Percentiles rank a stretch among this genome's conserved stretches.
These are phyloP conservation scores for Huntiella abstrusa DNA, from an alignment of 2,329 filamentous ascomycete species.

Conservation along the genomic window DNA sequence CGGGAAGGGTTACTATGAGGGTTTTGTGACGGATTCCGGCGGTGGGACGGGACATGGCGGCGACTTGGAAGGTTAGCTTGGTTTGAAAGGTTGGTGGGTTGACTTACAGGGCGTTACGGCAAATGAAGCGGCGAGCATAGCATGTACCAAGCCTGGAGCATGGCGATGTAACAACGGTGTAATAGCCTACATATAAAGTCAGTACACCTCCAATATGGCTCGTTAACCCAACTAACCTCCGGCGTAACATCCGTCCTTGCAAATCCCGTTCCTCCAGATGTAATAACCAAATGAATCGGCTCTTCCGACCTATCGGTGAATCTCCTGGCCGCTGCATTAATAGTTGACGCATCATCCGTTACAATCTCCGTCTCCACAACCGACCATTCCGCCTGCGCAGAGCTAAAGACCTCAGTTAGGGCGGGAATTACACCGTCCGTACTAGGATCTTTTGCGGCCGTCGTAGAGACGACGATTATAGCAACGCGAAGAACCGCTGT, in stretches of 20 bases:
- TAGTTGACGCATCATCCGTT: slow-evolving; percentile 52
- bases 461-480: slow-evolving; percentile 80
- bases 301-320: slow-evolving; percentile 53
- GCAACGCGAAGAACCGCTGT: slow-evolving; percentile 28
- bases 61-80: slow-evolving; percentile 37
- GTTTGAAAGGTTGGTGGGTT: neutral
- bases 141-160: slow-evolving; percentile 82
- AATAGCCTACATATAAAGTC: slow-evolving; percentile 41
- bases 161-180: slow-evolving; percentile 60
- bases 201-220: neutral
- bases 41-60: slow-evolving; percentile 87
- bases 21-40: slow-evolving; percentile 70
- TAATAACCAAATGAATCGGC: slow-evolving; percentile 57
- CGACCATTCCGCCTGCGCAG: slow-evolving; percentile 40
- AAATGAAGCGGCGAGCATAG: slow-evolving; percentile 74
- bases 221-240: slow-evolving; percentile 37
- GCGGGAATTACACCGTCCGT: slow-evolving; percentile 60
- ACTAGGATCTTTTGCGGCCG: slow-evolving; percentile 59
- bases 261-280: slow-evolving; percentile 88
- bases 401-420: slow-evolving; percentile 32
- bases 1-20: slow-evolving; percentile 74
- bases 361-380: slow-evolving; percentile 56
- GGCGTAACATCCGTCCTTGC: slow-evolving; percentile 70
- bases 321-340: slow-evolving; percentile 50
- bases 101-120: slow-evolving; percentile 72